Evolutionary conservation across 306 rosid species (phyloP).

Genomic region (Fagus crenata): DNA sequence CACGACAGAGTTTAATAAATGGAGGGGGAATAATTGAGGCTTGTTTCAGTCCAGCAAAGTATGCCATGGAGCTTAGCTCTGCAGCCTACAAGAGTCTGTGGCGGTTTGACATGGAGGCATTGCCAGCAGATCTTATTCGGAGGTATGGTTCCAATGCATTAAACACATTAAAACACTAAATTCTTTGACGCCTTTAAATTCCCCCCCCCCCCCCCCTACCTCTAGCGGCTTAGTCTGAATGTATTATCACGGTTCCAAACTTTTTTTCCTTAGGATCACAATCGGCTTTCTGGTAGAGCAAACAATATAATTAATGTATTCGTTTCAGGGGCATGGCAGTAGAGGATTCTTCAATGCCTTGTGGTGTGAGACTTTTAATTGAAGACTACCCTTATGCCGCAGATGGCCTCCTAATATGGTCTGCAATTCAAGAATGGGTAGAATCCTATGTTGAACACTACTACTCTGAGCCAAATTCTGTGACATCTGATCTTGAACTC

Average conservation of each 20-base stretch:
- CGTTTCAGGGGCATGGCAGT: slow-evolving; percentile 88
- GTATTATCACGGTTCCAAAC: neutral
- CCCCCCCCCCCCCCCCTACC: neutral
- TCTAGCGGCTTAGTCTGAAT: neutral
- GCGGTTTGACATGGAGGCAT: slow-evolving; percentile 90
- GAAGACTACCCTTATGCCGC: slow-evolving; percentile 97
- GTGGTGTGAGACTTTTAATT: slow-evolving; percentile 75
- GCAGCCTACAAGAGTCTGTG: slow-evolving; percentile 79
- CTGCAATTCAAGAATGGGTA: slow-evolving; percentile 93
- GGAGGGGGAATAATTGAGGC: slow-evolving; percentile 96
- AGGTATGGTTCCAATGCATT: slow-evolving; percentile 47
- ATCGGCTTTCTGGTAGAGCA: neutral
- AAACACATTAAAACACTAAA: neutral
- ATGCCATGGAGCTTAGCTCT: slow-evolving; percentile 83
- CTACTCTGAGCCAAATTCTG: slow-evolving; percentile 62
- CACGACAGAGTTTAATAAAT: slow-evolving; percentile 81
- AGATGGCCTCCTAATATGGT: slow-evolving; percentile 91
- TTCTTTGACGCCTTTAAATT: neutral
- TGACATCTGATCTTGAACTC: slow-evolving; percentile 70
- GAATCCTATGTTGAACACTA: slow-evolving; percentile 67
- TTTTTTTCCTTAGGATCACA: neutral
- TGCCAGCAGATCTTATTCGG: slow-evolving; percentile 88
- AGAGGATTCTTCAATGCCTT: slow-evolving; percentile 71
- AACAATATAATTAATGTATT: neutral
- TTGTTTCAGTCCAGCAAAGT: slow-evolving; percentile 83